phyloP scores from a whole-genome alignment of 2,329 filamentous ascomycete genomes.

The Neocatenulostroma microsporum region DNA sequence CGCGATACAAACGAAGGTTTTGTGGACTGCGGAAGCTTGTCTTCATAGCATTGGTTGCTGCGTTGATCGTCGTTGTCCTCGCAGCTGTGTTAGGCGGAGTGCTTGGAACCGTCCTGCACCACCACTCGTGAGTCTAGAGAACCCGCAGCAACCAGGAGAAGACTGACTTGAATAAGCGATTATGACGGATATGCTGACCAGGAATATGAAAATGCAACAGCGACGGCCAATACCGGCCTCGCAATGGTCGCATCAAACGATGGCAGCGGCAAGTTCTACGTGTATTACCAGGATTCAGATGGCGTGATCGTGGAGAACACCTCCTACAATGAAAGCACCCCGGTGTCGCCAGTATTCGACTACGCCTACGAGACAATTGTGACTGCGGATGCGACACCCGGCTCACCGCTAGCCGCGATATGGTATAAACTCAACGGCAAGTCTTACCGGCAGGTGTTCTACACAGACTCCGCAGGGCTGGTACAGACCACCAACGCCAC shows the following conservation, averaged over 20 bases:
- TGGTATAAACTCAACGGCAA: conserved; percentile 7
- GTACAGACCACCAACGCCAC: conserved; percentile 7
- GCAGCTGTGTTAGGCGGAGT: conserved; percentile 11
- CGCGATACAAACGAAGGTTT: conserved; percentile 1
- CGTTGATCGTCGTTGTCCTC: conserved; percentile 5
- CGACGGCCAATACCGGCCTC: conserved; percentile 12
- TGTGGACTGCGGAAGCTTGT: conserved; percentile 12
- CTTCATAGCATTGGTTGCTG: conserved; percentile 9
- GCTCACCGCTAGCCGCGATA: conserved; percentile 13
- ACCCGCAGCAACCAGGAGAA: too few species aligned
- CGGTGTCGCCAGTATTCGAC: too few species aligned
- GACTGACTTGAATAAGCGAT: too few species aligned
- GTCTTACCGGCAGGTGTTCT: conserved; percentile 13
- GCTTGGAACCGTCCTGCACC: conserved; percentile 10
- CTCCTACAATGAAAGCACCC: conserved; percentile 6
- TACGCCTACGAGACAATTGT: conserved; percentile 12
- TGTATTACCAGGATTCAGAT: conserved; percentile 12
- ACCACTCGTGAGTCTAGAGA: too few species aligned
- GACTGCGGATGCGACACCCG: conserved; percentile 5
- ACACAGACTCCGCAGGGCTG: conserved; percentile 7
- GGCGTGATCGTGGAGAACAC: conserved; percentile 12
- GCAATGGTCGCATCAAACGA: conserved; percentile 6
- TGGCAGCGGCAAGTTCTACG: conserved; percentile 3
- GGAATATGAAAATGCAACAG: too few species aligned
- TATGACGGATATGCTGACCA: too few species aligned